phyloP scores from a whole-genome alignment of 2,329 filamentous ascomycete genomes.

The Penicillium sp. region DNA sequence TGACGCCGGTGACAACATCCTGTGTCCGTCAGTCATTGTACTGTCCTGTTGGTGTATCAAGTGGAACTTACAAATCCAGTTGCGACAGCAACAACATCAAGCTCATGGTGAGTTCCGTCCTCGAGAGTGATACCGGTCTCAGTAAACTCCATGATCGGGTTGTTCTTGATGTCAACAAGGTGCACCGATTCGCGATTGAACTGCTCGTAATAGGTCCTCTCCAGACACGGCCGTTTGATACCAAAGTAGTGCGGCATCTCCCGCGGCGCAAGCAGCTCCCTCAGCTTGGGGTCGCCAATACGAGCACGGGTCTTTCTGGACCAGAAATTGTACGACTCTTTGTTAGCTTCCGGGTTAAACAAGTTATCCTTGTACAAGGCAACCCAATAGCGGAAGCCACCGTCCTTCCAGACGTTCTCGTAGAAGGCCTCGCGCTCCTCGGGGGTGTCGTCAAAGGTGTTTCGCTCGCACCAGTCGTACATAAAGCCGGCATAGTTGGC shows the following conservation, averaged over 20 bases:
- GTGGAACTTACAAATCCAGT: constrained; percentile 40
- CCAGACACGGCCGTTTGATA: constrained; percentile 50
- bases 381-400: constrained; percentile 58
- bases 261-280: constrained; percentile 54
- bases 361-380: constrained; percentile 55
- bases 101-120: constrained; percentile 38
- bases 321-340: constrained; percentile 58
- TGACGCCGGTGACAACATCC: constrained; percentile 43
- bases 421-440: constrained; percentile 54
- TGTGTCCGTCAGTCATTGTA: background rate
- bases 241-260: constrained; percentile 57
- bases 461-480: constrained; percentile 55
- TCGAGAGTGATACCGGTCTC: constrained; percentile 41
- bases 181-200: constrained; percentile 50
- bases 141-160: constrained; percentile 44
- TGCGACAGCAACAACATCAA: constrained; percentile 45
- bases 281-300: constrained; percentile 50
- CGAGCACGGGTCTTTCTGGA: constrained; percentile 51
- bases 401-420: constrained; percentile 50
- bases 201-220: constrained; percentile 52
- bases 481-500: constrained; percentile 59
- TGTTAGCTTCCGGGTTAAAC: constrained; percentile 49
- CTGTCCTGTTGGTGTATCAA: too few relatives aligned
- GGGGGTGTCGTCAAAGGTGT: constrained; percentile 55
- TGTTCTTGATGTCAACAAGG: constrained; percentile 47